Percentiles rank a stretch among this genome's conserved stretches.
These are phyloP conservation scores for Claviceps fusiformis DNA, from an alignment of 2,329 filamentous ascomycete genomes.

Conservation along the genomic window DNA sequence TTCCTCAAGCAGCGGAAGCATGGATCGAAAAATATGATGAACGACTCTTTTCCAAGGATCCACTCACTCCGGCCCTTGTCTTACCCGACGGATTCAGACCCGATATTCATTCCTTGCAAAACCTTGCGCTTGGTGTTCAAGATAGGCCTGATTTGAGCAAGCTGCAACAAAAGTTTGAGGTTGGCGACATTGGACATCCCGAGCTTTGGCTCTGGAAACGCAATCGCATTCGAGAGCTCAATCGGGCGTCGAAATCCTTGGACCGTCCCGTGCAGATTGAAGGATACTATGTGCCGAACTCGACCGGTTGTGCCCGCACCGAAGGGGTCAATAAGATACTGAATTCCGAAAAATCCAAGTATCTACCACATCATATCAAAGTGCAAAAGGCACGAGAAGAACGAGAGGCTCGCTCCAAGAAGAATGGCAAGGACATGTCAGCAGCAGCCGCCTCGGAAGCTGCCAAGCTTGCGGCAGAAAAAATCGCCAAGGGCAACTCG, in stretches of 20 bases:
- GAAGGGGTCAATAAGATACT: conserved; percentile 92
- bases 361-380: conserved; percentile 93
- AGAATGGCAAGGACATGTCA: conserved; percentile 51
- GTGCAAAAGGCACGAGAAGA: conserved; percentile 85
- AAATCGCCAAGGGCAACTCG: conserved; percentile 78
- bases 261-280: conserved; percentile 32
- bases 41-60: conserved; percentile 34
- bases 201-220: conserved; percentile 45
- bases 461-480: conserved; percentile 62
- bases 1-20: conserved; percentile 17
- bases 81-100: conserved; percentile 31
- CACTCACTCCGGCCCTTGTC: conserved; percentile 29
- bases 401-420: conserved; percentile 62
- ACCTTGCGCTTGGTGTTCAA: conserved; percentile 26
- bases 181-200: conserved; percentile 32
- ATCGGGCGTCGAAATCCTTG: conserved; percentile 21
- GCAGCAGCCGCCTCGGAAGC: conserved; percentile 54
- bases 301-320: conserved; percentile 74
- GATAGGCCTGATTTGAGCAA: conserved; percentile 37
- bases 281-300: conserved; percentile 71
- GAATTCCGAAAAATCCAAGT: conserved; percentile 95
- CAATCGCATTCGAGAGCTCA: conserved; percentile 42
- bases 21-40: conserved; percentile 38
- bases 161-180: conserved; percentile 33
- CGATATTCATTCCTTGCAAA: conserved; percentile 31